Evolutionary conservation across 805 yeast species (phyloP).

Genomic region (Wickerhamomyces hampshirensis): DNA sequence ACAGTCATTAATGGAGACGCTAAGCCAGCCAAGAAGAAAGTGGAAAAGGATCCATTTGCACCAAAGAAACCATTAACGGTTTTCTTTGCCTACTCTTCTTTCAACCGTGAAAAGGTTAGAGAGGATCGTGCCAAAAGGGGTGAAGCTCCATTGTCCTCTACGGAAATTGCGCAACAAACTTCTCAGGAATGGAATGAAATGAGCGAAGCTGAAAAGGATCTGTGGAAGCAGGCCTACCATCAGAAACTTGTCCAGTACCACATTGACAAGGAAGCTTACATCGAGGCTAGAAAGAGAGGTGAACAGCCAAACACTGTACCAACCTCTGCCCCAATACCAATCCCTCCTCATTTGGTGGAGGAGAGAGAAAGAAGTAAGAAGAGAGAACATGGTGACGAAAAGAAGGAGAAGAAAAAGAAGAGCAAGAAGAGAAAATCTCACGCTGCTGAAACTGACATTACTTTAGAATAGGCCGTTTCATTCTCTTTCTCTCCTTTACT

Average conservation of each 20-base stretch:
- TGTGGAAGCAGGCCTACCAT: constrained; percentile 58
- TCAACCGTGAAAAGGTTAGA: constrained; percentile 64
- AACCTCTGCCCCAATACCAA: constrained; percentile 36
- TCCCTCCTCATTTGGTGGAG: constrained; percentile 27
- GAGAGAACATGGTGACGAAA: constrained; percentile 29
- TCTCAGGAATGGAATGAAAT: constrained; percentile 76
- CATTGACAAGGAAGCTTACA: constrained; percentile 39
- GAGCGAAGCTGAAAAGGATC: constrained; percentile 61
- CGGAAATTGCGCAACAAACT: constrained; percentile 75
- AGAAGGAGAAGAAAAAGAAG: constrained; percentile 45
- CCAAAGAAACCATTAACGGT: constrained; percentile 94
- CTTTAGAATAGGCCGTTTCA: constrained; percentile 1
- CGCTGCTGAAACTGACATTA: constrained; percentile 4
- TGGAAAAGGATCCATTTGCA: constrained; percentile 83
- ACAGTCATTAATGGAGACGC: constrained; percentile 2
- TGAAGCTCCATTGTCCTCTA: constrained; percentile 60
- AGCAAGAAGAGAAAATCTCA: constrained; percentile 41
- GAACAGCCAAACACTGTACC: constrained; percentile 23
- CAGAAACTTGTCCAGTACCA: constrained; percentile 42
- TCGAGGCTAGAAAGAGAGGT: constrained; percentile 41
- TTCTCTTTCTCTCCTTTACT: neutral
- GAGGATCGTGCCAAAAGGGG: constrained; percentile 60
- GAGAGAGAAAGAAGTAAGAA: constrained; percentile 30
- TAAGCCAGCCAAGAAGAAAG: constrained; percentile 35
- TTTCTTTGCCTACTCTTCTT: constrained; percentile 73